Base-by-base conservation (phyloP, 176 grass and related monocot species). In the Carex cristatella region DNA sequence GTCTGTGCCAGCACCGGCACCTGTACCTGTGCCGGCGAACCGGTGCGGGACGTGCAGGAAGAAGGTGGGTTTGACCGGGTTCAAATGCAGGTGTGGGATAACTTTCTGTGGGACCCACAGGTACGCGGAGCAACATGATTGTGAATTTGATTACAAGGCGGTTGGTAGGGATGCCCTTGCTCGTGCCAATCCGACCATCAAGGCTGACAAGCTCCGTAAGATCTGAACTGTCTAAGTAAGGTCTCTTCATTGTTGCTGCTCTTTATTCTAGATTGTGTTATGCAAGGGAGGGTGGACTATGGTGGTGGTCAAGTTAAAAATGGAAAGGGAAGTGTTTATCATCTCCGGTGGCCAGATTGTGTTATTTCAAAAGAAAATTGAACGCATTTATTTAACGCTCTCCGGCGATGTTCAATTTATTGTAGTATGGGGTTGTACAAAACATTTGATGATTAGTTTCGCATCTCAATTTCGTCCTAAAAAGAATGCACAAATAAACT, bases 51-150 rank as follows among this genome's bases (percentile, higher is more conserved):
- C 82, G 2, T 89, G 87, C 83, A 58, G 63, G 65, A 89, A 81
- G 87, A 79, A 81, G 83, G 87, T 89, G 8, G 87, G 87, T 44
- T 72, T 89, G 83, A 89, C 83, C 18, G 87, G 87, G 51, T 87
- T 87, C 65, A 61, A 73, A 46, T 87, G 86, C 79, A 80, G 46
- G 27, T 87, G 86, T 31, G 86, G 78, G 61, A 10, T 49, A 15
- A 87, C 86, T 38, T 87, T 82, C 79, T 87, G 86, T 51, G 86
- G 86, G 23, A 81, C 65, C 2, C 86, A 87, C 86, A 67, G 86
- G 65, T 82, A 82, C 62, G 55, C 86, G 1, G 86, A 87, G 32
- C 78, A 58, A 16, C 86, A 87, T 40, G 79, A 81, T 4, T 87
- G 86, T 10, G 59, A 53, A 10, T 87, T 87, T 0, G 86, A 87